Base-by-base conservation (phyloP, 805 yeast genomes). In the Candida oleophila region DNA sequence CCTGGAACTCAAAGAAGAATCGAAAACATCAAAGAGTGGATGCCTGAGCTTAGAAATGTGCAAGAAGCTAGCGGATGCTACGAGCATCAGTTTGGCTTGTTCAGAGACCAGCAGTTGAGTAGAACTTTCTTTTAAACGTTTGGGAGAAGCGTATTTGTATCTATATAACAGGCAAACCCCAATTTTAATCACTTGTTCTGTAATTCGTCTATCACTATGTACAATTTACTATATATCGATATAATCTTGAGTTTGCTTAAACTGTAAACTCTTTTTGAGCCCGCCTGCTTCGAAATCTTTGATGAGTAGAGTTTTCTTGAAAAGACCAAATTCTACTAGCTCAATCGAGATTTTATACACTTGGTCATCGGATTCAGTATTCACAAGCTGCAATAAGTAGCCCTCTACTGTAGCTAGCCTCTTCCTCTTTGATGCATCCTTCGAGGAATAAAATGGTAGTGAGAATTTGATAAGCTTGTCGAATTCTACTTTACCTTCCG, bases 1-100 rank as follows among this genome's bases (percentile, higher is more conserved):
- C 99, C 99, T 1, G 83, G 89, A 15, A 85, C 89, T 16, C 69
- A 68, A n/a, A 78, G 77, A 47, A 78, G 99, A 60, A 83, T 87
- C 22, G 67, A 73, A 22, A 85, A 87, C 50, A 85, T 94, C 67
- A 55, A 65, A 16, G 60, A 71, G 39, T 88, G 96, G 92, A 60
- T 83, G 64, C 84, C 85, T 0, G 76, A 75, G 42, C 79, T 85
- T 38, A 74, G 75, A 34, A 65, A 55, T 12, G 60, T 76, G 30
- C 57, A 69, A 45, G 81, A 74, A 42, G 42, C 59, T 2, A 61
- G 74, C 14, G 73, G 73, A 2, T 80, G 85, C 53, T 48, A 55
- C 40, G 61, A 58, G 38, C 51, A 49, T 30, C 56, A 49, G 19
- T 60, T 55, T 44, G 49, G 51, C 16, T 25, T 42, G 34, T 63